A percentile compares a stretch with the other conserved stretches of the same genome.
These are phyloP conservation scores for Colletotrichum sp. DNA, from an alignment of 2,329 filamentous ascomycete genomes.

Conservation along the genomic window DNA sequence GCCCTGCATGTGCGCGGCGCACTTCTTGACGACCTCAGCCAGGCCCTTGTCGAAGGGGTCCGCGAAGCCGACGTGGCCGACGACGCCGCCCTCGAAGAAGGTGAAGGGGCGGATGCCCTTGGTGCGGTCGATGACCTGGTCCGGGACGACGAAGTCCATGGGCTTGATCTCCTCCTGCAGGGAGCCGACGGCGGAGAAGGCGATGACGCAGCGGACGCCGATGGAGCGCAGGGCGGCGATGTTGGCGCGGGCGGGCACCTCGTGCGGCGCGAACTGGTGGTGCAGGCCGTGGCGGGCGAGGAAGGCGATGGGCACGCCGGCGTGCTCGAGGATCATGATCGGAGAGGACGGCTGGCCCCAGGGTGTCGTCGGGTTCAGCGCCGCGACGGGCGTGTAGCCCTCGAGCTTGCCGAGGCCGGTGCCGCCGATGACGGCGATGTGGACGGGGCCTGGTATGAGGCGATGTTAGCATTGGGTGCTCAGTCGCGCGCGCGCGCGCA, in stretches of 20 bases:
- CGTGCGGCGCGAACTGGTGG: slow-evolving; percentile 91
- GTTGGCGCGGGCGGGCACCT: slow-evolving; percentile 94
- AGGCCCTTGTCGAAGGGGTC: slow-evolving; percentile 89
- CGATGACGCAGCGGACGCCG: slow-evolving; percentile 89
- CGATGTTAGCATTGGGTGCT: background rate
- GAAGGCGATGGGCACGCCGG: slow-evolving; percentile 85
- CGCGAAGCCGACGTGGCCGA: slow-evolving; percentile 93
- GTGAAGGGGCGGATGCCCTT: slow-evolving; percentile 95
- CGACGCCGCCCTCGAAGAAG: slow-evolving; percentile 91
- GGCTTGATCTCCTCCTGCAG: slow-evolving; percentile 92
- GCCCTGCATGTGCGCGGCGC: slow-evolving; percentile 77
- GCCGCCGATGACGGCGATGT: slow-evolving; percentile 90
- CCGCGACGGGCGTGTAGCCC: slow-evolving; percentile 84
- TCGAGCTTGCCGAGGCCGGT: slow-evolving; percentile 90
- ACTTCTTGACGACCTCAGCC: slow-evolving; percentile 77
- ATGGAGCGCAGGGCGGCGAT: slow-evolving; percentile 94
- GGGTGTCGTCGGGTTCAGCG: slow-evolving; percentile 78
- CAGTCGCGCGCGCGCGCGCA: background rate
- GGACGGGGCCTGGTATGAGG: slow-evolving; percentile 63
- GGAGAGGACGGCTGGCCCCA: slow-evolving; percentile 82
- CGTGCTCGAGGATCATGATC: slow-evolving; percentile 89
- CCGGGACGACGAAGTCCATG: slow-evolving; percentile 94
- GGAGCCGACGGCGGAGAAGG: slow-evolving; percentile 93
- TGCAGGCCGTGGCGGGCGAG: slow-evolving; percentile 88
- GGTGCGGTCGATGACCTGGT: slow-evolving; percentile 96